Percentiles rank a stretch among this genome's conserved stretches.
These are phyloP conservation scores for Candida parachauliodes DNA, from an alignment of 805 yeast genomes.

Conservation along the genomic window DNA sequence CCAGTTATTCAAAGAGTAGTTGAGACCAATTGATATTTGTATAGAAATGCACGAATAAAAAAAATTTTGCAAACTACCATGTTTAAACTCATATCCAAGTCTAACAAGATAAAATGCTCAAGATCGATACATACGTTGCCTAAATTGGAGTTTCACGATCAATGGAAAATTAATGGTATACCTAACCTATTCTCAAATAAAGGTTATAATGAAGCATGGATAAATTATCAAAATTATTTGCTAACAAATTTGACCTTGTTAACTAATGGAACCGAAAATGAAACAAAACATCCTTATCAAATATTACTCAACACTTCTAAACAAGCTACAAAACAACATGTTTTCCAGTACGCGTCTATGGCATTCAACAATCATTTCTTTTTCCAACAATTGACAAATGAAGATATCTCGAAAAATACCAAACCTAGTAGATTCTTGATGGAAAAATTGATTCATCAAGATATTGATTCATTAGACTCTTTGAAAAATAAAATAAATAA, in stretches of 20 bases:
- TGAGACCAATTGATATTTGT: background rate
- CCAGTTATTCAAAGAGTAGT: conserved; percentile 32
- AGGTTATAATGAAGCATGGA: conserved; percentile 78
- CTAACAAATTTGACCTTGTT: conserved; percentile 57
- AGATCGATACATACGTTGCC: conserved; percentile 65
- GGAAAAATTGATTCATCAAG: conserved; percentile 34
- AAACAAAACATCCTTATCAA: conserved; percentile 71
- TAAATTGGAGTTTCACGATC: conserved; percentile 37
- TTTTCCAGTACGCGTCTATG: conserved; percentile 88
- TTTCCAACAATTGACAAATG: conserved; percentile 55
- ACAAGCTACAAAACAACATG: conserved; percentile 58
- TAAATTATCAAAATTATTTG: conserved; percentile 66
- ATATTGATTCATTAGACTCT: conserved; percentile 41
- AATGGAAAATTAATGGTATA: conserved; percentile 48
- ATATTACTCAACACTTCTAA: conserved; percentile 64
- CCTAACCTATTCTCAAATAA: conserved; percentile 59
- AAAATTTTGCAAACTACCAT: conserved; percentile 1
- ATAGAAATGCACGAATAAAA: background rate
- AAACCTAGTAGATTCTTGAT: conserved; percentile 36
- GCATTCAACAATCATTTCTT: conserved; percentile 90
- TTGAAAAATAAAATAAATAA: conserved; percentile 48
- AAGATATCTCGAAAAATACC: conserved; percentile 27
- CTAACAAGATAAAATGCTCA: background rate
- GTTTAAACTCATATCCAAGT: background rate
- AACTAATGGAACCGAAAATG: conserved; percentile 78